A percentile compares a stretch with the other conserved stretches of the same genome.
These are phyloP conservation scores for Sclerotinia borealis DNA, from an alignment of 2,329 filamentous ascomycete genomes.

Conservation along the genomic window DNA sequence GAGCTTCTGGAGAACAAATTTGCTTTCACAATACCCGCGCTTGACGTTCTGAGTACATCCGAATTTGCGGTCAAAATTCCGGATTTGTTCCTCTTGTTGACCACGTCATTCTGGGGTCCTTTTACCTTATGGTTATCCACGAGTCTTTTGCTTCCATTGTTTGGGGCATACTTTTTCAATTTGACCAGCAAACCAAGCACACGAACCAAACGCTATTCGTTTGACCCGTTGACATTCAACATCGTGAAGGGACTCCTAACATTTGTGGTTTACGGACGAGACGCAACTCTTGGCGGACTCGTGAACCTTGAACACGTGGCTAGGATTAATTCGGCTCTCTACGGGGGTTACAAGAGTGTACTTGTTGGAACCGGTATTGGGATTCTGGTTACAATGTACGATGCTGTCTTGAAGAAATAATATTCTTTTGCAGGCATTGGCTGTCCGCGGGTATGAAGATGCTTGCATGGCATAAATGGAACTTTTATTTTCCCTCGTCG, in stretches of 20 bases:
- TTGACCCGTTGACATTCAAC: slow-evolving; percentile 88
- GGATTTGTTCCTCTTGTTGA: slow-evolving; percentile 74
- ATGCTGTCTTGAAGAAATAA: slow-evolving; percentile 67
- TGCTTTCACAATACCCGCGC: slow-evolving; percentile 64
- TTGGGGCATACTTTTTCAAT: slow-evolving; percentile 87
- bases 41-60: slow-evolving; percentile 48
- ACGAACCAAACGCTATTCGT: slow-evolving; percentile 46
- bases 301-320: slow-evolving; percentile 54
- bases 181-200: slow-evolving; percentile 51
- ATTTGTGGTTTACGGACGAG: slow-evolving; percentile 72
- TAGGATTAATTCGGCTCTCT: slow-evolving; percentile 60
- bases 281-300: slow-evolving; percentile 55
- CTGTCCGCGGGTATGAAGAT: not conserved
- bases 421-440: not conserved
- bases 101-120: slow-evolving; percentile 76
- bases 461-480: not conserved
- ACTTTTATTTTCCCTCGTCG: not conserved
- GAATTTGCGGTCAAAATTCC: slow-evolving; percentile 63
- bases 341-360: slow-evolving; percentile 65
- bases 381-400: slow-evolving; percentile 65
- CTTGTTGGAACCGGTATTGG: slow-evolving; percentile 64
- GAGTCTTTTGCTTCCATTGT: slow-evolving; percentile 60
- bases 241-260: slow-evolving; percentile 77
- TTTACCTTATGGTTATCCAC: slow-evolving; percentile 71
- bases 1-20: slow-evolving; percentile 67